Conservation (phyloP, 768 basidiomycete genomes). For the Rhodocollybia butyracea region DNA sequence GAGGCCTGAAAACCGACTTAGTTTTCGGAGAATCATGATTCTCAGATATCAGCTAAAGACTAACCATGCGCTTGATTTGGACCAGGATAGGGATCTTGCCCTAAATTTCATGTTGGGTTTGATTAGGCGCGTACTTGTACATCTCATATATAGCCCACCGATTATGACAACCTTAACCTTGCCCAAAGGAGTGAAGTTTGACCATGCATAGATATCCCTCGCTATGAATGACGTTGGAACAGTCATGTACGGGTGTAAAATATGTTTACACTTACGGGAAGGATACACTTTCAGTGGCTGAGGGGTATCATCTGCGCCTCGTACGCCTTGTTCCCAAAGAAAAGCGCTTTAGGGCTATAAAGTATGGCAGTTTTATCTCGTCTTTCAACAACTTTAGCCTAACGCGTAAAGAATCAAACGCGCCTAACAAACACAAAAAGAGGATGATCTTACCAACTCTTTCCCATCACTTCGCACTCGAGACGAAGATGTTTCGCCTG, state of each 20-base stretch:
- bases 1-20: slow-evolving; percentile 47
- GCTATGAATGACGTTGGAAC: slow-evolving; percentile 34
- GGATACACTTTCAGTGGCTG: slow-evolving; percentile 68
- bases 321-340: slow-evolving; percentile 63
- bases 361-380: slow-evolving; percentile 77
- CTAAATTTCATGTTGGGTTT: too few species aligned
- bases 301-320: slow-evolving; percentile 43
- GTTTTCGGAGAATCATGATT: background rate
- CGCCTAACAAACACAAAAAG: background rate
- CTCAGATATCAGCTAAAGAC: slow-evolving; percentile 15
- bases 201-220: slow-evolving; percentile 88
- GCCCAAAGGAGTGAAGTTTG: slow-evolving; percentile 72
- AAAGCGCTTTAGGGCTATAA: slow-evolving; percentile 68
- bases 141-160: too few species aligned
- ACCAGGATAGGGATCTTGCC: slow-evolving; percentile 87
- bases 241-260: background rate
- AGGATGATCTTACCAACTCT: slow-evolving; percentile 53
- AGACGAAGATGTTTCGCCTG: slow-evolving; percentile 56
- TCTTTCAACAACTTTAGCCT: slow-evolving; percentile 76
- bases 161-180: slow-evolving; percentile 85
- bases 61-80: slow-evolving; percentile 81
- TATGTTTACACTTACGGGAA: slow-evolving; percentile 47
- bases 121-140: too few species aligned
- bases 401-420: background rate
- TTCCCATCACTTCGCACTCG: slow-evolving; percentile 72